Base-by-base conservation (phyloP, 768 basidiomycete species). In the Russula earlei region DNA sequence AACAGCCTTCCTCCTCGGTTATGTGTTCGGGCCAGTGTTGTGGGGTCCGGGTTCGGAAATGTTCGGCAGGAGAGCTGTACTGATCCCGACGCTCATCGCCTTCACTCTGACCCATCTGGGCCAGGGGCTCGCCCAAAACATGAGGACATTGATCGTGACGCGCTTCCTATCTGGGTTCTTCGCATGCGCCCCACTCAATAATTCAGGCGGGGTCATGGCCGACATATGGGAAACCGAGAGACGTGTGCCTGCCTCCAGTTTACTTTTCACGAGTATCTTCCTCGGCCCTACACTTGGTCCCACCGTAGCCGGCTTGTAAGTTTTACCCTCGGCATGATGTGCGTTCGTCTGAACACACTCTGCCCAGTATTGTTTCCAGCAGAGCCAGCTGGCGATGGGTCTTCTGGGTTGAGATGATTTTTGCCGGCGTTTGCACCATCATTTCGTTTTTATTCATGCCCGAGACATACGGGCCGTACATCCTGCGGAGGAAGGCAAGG, bases 131-230 rank as follows among this genome's bases (percentile, higher is more conserved):
- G 49, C 52, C 2, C 49, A 31, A 12, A 46, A 63, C 37, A 56
- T 63, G 33, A 5, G 34, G 11, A 60, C 62, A 10, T 49, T 62
- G 14, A 33, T 62, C 31, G 52, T 54, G 40, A 57, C 55, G n/a
- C 63, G 65, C 22, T 66, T 66, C 55, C 47, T 66, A 19, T 50
- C 61, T 14, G 65, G 65, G 2, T 56, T 58, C 45, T 65, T 66
- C 50, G 58, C 65, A 24, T 51, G 60, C 27, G 58, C 51, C 15
- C 61, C 65, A 5, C 38, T 65, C 36, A 64, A 59, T 9, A 62
- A 59, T 34, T 47, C 46, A 1, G 61, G 56, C 12, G 65, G 61
- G 4, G 36, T 65, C 17, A 19, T 66, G 25, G 56, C 59, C 33
- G 65, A 65, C 47, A 38, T 66, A 19, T 66, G 65, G 65, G 53